Evolutionary conservation across 2,329 filamentous ascomycete species (phyloP).

Genomic region (Cordyceps fumosorosea): DNA sequence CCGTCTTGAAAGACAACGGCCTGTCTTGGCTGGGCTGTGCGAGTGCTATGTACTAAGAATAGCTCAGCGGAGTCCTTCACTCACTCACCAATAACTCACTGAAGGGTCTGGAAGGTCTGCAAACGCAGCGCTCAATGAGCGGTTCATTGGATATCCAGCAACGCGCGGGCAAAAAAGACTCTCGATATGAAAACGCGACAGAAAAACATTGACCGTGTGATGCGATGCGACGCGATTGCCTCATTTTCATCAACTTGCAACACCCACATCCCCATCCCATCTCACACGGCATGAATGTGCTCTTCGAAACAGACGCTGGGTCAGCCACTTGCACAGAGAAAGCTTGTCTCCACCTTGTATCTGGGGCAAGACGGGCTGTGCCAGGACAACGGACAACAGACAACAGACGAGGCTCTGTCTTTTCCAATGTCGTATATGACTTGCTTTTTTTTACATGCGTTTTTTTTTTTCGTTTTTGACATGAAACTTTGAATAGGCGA

Average conservation of each 20-base stretch:
- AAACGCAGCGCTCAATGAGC: not conserved
- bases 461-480: not conserved
- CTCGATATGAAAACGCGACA: not conserved
- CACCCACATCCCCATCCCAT: not conserved
- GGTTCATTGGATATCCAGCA: not conserved
- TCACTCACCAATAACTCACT: not conserved
- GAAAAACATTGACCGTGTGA: not conserved
- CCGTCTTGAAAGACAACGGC: not conserved
- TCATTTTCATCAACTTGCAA: conserved; percentile 5
- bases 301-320: conserved; percentile 2
- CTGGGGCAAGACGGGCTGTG: not conserved
- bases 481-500: not conserved
- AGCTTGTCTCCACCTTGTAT: not conserved
- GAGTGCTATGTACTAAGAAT: conserved; percentile 6
- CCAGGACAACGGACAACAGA: not conserved
- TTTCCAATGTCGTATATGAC: not conserved
- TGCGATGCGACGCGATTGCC: too few relatives aligned
- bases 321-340: not conserved
- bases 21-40: not conserved
- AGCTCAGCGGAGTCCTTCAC: not conserved
- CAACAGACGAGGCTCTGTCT: not conserved
- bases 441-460: not conserved
- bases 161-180: not conserved
- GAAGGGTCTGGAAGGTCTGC: not conserved
- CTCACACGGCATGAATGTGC: not conserved